phyloP scores from a whole-genome alignment of 306 rosid genomes.

The Mimosa bimucronata region DNA sequence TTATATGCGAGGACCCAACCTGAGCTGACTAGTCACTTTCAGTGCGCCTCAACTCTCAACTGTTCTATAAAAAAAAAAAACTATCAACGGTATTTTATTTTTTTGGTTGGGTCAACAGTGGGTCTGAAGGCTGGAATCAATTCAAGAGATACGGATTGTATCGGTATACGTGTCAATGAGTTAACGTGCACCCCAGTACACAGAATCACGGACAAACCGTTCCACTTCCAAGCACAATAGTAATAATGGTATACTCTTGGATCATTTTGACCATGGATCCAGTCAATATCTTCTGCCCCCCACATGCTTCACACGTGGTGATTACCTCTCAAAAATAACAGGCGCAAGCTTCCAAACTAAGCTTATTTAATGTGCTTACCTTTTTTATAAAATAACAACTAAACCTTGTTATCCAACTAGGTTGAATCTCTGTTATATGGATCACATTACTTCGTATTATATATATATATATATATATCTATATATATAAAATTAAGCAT shows the following conservation, averaged over 20 bases:
- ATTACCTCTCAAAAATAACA: too few relatives aligned
- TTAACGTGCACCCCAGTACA: constrained; percentile 41
- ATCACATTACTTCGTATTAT: too few relatives aligned
- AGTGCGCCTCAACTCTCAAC: not conserved
- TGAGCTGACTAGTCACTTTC: constrained; percentile 32
- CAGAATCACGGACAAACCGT: constrained; percentile 38
- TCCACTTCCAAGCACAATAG: not conserved
- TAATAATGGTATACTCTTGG: not conserved
- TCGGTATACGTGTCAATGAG: not conserved
- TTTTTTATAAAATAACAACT: too few relatives aligned
- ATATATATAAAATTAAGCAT: too few relatives aligned
- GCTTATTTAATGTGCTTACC: not conserved
- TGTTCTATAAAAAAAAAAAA: too few relatives aligned
- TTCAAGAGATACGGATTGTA: not conserved
- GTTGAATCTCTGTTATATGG: too few relatives aligned
- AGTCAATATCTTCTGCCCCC: constrained; percentile 25
- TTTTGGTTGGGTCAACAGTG: not conserved
- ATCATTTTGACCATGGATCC: constrained; percentile 33
- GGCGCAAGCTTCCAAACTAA: not conserved
- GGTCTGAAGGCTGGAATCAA: not conserved
- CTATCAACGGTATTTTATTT: not conserved
- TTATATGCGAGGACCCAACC: not conserved
- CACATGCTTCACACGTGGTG: constrained; percentile 32
- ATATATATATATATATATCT: too few relatives aligned
- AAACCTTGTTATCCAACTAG: too few relatives aligned